phyloP scores from a whole-genome alignment of 306 rosid species.

The Benincasa hispida region DNA sequence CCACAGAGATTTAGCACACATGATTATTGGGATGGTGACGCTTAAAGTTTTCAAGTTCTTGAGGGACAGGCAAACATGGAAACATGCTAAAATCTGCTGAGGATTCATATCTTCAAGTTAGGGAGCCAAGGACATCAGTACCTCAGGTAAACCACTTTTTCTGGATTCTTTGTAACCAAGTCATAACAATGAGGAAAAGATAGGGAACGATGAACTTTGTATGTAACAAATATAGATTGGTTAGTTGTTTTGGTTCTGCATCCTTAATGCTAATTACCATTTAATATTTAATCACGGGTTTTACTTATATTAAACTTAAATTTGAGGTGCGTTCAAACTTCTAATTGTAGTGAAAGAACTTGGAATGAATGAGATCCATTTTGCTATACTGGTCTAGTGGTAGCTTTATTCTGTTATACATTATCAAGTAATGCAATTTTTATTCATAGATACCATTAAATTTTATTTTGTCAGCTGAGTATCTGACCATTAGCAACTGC shows the following conservation, averaged over 20 bases:
- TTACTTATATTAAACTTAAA: neutral
- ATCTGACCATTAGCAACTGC: constrained; percentile 4
- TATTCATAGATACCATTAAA: neutral
- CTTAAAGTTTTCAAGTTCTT: constrained; percentile 4
- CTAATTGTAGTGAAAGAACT: neutral
- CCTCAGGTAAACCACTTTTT: constrained; percentile 5
- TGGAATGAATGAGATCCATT: neutral
- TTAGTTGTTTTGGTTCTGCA: neutral
- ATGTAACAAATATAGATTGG: neutral
- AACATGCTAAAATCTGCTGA: neutral
- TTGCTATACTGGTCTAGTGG: neutral
- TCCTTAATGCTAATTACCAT: neutral
- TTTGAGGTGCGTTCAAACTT: neutral
- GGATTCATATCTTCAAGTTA: neutral
- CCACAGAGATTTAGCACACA: constrained; percentile 26
- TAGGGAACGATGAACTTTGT: neutral
- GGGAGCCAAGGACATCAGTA: neutral
- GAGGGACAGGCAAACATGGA: neutral
- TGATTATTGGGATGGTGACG: constrained; percentile 37
- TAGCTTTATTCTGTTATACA: neutral
- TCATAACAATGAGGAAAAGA: neutral
- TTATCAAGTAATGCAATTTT: neutral
- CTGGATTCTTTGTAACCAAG: neutral
- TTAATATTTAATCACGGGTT: neutral
- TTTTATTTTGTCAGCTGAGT: neutral